phyloP scores from a whole-genome alignment of 2,329 filamentous ascomycete species.

The Fusarium sp. region DNA sequence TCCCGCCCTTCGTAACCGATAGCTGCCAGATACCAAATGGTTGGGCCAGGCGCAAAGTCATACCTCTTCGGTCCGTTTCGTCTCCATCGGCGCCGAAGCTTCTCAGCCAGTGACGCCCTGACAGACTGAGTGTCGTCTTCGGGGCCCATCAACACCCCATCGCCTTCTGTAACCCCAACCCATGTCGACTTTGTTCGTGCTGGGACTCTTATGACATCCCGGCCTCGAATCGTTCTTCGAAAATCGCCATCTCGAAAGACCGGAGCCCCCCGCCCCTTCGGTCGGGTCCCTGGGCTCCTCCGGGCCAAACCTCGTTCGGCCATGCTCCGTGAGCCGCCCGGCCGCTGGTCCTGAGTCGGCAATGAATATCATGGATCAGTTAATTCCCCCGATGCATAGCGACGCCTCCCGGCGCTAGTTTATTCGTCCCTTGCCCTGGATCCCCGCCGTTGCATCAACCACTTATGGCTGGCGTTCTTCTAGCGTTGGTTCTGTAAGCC shows the following conservation, averaged over 20 bases:
- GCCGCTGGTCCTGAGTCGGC: slow-evolving; percentile 36
- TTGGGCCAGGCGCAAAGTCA: slow-evolving; percentile 3
- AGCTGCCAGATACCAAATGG: not conserved
- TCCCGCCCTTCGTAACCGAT: not conserved
- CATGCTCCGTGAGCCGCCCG: slow-evolving; percentile 27
- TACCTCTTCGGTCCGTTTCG: slow-evolving; percentile 24
- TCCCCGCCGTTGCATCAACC: slow-evolving; percentile 21
- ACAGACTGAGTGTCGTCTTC: slow-evolving; percentile 16
- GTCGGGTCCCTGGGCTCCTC: slow-evolving; percentile 1
- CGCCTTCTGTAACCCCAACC: slow-evolving; percentile 2
- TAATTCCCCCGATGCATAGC: slow-evolving; percentile 37
- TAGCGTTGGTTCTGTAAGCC: slow-evolving; percentile 34
- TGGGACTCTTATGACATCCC: slow-evolving; percentile 6
- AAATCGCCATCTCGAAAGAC: slow-evolving; percentile 31
- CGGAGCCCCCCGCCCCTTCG: slow-evolving; percentile 14
- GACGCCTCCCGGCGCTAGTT: slow-evolving; percentile 36
- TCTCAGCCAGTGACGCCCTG: slow-evolving; percentile 10
- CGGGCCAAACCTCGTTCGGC: slow-evolving; percentile 32
- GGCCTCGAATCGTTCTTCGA: slow-evolving; percentile 28
- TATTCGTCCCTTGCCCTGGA: slow-evolving; percentile 13
- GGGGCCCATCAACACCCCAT: not conserved
- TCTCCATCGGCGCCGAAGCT: slow-evolving; percentile 16
- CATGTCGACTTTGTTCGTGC: slow-evolving; percentile 1
- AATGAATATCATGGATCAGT: slow-evolving; percentile 37
- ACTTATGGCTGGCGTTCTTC: slow-evolving; percentile 29